phyloP scores from a whole-genome alignment of 306 rosid species.

The Senna tora region DNA sequence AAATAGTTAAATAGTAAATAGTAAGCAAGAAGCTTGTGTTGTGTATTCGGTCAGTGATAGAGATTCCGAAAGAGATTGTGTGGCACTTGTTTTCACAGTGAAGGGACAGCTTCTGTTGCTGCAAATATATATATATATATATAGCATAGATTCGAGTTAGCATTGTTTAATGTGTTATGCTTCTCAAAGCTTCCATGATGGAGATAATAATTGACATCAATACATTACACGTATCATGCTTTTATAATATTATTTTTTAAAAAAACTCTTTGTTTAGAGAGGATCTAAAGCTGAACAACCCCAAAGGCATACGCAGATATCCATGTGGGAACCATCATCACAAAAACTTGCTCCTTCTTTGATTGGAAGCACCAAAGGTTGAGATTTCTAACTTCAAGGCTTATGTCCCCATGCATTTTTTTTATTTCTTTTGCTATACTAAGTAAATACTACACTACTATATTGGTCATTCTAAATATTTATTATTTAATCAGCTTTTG shows the following conservation, averaged over 20 bases:
- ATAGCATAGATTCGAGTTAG: background rate
- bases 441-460: background rate
- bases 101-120: background rate
- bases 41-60: background rate
- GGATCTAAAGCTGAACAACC: background rate
- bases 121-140: too few relatives aligned
- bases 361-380: constrained; percentile 29
- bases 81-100: background rate
- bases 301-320: background rate
- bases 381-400: constrained; percentile 20
- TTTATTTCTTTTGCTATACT: too few relatives aligned
- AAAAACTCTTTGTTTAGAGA: background rate
- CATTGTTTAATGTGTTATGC: background rate
- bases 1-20: too few relatives aligned
- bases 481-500: background rate
- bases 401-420: constrained; percentile 5
- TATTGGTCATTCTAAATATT: too few relatives aligned
- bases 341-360: background rate
- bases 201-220: background rate
- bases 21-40: background rate
- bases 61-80: background rate
- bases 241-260: background rate
- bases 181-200: background rate
- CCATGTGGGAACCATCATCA: background rate
- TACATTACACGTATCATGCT: background rate